Base-by-base conservation (phyloP, 1,284 basidiomycete species). In the Heterobasidion parviporum region DNA sequence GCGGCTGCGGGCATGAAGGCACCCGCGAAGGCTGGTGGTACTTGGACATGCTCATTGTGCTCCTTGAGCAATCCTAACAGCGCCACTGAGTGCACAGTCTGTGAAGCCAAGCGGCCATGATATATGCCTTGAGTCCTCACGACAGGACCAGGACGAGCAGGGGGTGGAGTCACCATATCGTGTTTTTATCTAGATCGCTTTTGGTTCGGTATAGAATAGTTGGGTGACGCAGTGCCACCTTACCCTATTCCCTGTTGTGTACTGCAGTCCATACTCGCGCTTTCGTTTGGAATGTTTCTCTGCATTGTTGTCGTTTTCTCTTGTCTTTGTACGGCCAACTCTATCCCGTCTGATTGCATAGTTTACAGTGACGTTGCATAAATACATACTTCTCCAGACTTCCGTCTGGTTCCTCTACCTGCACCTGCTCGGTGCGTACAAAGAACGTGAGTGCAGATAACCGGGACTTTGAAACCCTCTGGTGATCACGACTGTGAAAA, bases 31-130 rank as follows among this genome's bases (percentile, higher is more conserved):
- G 57, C 67, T 6, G 57, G 60, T 10, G 68, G 63, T 49, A 62
- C 59, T 41, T 81, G 79, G 80, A 71, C 59, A 8, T 82, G 80
- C 61, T 63, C 67, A 2, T 57, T 62, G 5, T 82, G 81, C 59
- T 67, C 66, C 62, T 60, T 77, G 15, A 58, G 53, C 47, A 81
- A 78, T 58, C 64, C 72, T 1, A 64, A 67, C 18, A 67, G 59
- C 78, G 83, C 63, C 34, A 65, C 66, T 10, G 73, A 79, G 59
- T 78, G 76, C 64, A 62, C 60, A 26, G 44, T 72, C 20, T 78
- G 77, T 61, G 77, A 78, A 32, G 56, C 67, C 15, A 68, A 68
- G 52, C 67, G 70, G 52, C 68, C 55, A 47, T 59, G 44, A 20
- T 41, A n/a, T 12, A n/a, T 10, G 12, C 10, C 10, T 41, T 41